Conservation (phyloP, 805 yeast genomes). For the Starmerella bacillaris region DNA sequence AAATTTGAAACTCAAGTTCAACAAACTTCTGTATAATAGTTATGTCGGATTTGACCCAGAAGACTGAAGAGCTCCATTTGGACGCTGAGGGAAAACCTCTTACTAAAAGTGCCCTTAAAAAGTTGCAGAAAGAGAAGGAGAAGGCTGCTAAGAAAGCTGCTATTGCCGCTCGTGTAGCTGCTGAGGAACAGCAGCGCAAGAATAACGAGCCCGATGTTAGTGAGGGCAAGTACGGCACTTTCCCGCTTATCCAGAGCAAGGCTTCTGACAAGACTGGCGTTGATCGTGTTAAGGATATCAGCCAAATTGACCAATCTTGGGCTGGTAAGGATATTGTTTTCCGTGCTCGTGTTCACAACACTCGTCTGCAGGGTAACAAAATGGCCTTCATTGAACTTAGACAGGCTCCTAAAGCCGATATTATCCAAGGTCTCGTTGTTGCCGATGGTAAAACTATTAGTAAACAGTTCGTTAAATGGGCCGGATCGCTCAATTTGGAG, state of each 20-base stretch:
- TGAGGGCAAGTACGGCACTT: constrained; percentile 70
- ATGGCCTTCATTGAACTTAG: constrained; percentile 80
- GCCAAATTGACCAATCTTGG: constrained; percentile 32
- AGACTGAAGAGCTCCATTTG: constrained; percentile 20
- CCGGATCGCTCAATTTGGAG: constrained; percentile 68
- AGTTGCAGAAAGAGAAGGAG: constrained; percentile 81
- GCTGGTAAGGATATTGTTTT: constrained; percentile 66
- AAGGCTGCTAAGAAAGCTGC: constrained; percentile 87
- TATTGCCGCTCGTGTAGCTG: constrained; percentile 71
- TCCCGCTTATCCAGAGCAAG: constrained; percentile 65
- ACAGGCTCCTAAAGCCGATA: constrained; percentile 48
- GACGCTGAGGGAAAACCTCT: constrained; percentile 72
- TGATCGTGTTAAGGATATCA: constrained; percentile 37
- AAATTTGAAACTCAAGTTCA: no score
- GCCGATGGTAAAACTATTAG: constrained; percentile 57
- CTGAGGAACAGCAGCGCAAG: constrained; percentile 64
- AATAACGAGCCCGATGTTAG: constrained; percentile 74
- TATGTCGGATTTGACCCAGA: constrained; percentile 3
- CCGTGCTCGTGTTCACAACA: constrained; percentile 85
- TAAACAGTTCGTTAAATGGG: constrained; percentile 95
- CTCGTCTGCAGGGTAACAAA: constrained; percentile 91
- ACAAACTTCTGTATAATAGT: no score
- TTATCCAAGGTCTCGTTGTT: constrained; percentile 71
- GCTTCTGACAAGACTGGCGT: constrained; percentile 41
- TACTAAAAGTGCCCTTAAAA: constrained; percentile 87